Conservation (phyloP, 2,329 filamentous ascomycete species). For the Ophiocordyceps sinensis region DNA sequence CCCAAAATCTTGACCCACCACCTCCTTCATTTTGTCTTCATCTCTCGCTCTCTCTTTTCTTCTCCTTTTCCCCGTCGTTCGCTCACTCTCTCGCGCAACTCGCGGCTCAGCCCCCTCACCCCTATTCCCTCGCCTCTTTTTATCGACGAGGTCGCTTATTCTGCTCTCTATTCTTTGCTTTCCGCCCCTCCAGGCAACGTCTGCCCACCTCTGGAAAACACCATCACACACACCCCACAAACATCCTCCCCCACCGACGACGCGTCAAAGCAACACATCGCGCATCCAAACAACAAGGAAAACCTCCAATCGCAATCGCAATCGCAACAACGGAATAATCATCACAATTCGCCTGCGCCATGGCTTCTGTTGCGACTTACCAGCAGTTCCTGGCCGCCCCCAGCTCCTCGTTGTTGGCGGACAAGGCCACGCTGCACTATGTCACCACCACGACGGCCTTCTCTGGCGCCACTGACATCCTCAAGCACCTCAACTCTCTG, state of each 20-base stretch:
- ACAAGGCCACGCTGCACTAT: slow-evolving; percentile 65
- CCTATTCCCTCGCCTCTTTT: background rate
- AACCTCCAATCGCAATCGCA: background rate
- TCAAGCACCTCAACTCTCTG: slow-evolving; percentile 65
- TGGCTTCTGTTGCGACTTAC: slow-evolving; percentile 38
- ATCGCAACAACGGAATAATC: background rate
- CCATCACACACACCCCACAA: too few relatives aligned
- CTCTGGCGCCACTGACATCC: slow-evolving; percentile 56
- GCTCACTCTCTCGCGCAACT: background rate
- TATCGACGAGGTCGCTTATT: background rate
- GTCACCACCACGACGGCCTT: slow-evolving; percentile 74
- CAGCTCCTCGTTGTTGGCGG: slow-evolving; percentile 45
- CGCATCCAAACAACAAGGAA: background rate
- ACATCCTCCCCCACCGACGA: too few relatives aligned
- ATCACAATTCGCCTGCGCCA: slow-evolving; percentile 10
- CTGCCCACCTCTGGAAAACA: too few relatives aligned
- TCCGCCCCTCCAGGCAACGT: too few relatives aligned
- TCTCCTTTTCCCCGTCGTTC: background rate
- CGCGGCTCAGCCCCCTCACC: background rate
- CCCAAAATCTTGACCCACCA: background rate
- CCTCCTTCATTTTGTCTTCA: background rate
- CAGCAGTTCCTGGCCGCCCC: slow-evolving; percentile 58
- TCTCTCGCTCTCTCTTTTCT: background rate
- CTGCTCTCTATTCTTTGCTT: too few relatives aligned
- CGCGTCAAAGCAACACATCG: too few relatives aligned